Percentiles rank a stretch among this genome's conserved stretches.
These are phyloP conservation scores for Penicillium samsonianum DNA, from an alignment of 495 filamentous ascomycete genomes.

Conservation along the genomic window DNA sequence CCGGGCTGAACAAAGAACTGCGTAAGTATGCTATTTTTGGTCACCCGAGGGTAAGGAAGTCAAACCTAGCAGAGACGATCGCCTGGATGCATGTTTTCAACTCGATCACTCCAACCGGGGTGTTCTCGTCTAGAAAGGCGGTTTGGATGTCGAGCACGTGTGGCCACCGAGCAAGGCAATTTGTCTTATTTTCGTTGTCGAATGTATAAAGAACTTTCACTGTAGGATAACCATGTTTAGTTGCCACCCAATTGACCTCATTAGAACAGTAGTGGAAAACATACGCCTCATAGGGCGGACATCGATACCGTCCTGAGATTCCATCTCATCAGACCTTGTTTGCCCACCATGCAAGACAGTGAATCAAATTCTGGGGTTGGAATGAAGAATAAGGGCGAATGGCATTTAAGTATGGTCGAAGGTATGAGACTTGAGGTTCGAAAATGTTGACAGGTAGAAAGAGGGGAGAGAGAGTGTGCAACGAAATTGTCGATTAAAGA, in stretches of 20 bases:
- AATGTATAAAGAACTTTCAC: slow-evolving; percentile 97
- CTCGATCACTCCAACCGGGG: slow-evolving; percentile 83
- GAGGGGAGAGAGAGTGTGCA: neutral
- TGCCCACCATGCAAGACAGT: slow-evolving; percentile 35
- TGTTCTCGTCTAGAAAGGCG: slow-evolving; percentile 73
- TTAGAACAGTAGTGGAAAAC: slow-evolving; percentile 5
- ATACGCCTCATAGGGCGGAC: slow-evolving; percentile 59
- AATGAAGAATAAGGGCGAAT: slow-evolving; percentile 2
- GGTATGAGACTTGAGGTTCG: slow-evolving; percentile 3
- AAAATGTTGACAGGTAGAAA: slow-evolving; percentile 7
- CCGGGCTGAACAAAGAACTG: slow-evolving; percentile 60
- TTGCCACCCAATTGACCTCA: neutral
- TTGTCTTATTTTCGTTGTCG: slow-evolving; percentile 83
- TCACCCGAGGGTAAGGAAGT: slow-evolving; percentile 10
- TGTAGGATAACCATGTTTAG: slow-evolving; percentile 26
- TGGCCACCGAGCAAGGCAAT: slow-evolving; percentile 89
- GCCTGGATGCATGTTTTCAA: slow-evolving; percentile 88
- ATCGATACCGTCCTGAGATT: slow-evolving; percentile 53
- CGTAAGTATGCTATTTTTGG: slow-evolving; percentile 23
- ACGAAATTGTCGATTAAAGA: slow-evolving; percentile 14
- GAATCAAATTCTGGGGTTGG: neutral
- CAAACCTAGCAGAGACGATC: slow-evolving; percentile 70
- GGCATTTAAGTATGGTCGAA: neutral
- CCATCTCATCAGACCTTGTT: slow-evolving; percentile 42
- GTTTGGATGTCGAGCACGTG: slow-evolving; percentile 78